Evolutionary conservation across 176 grass and related monocot genomes (phyloP), one percentile per base, ranked within the genome.

Genomic region (Aegilops sharonensis): DNA sequence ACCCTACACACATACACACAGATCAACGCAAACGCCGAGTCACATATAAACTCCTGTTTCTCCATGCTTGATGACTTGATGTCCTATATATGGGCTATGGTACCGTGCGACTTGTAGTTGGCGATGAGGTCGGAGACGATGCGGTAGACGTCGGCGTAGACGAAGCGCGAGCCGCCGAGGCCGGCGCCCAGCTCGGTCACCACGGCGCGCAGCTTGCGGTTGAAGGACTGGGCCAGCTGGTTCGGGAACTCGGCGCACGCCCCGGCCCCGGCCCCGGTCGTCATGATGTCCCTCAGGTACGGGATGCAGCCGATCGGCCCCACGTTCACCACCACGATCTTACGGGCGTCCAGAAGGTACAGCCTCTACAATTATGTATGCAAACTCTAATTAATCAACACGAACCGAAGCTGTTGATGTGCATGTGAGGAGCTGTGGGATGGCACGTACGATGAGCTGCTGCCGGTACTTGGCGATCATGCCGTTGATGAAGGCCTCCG

Each of bases 281-380:
- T 85, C 79, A 78, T 91, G 40, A 64, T 91, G 50, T 97, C 95
- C 85, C 90, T 88, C 82, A 88, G 57, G 90, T 90, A 94, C 66
- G 95, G 95, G 78, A 93, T 94, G 84, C 95, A 97, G 32, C 95
- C 95, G 34, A 97, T 94, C 7, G 95, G 92, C 5, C 95, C 95
- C 21, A 94, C 95, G 79, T 92, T 94, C 48, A 45, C 85, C 67
- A 93, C 95, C 71, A 97, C 86, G 54, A 97, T 82, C 84, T 97
- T 97, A 8, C 90, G 90, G 25, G 92, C 95, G 60, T 91, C 95
- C 75, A 97, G 64, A 37, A 87, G 76, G 81, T 97, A 94, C 27
- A 97, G 89, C 85, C 95, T 91, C 95, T 94, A 80, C 50, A 18
- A 54, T 54, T 5, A 54, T 18, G 5, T 18, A 17, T 3, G 54